Evolutionary conservation across 2,329 filamentous ascomycete species (phyloP).

Genomic region (Aspergillus quadrilineatus): DNA sequence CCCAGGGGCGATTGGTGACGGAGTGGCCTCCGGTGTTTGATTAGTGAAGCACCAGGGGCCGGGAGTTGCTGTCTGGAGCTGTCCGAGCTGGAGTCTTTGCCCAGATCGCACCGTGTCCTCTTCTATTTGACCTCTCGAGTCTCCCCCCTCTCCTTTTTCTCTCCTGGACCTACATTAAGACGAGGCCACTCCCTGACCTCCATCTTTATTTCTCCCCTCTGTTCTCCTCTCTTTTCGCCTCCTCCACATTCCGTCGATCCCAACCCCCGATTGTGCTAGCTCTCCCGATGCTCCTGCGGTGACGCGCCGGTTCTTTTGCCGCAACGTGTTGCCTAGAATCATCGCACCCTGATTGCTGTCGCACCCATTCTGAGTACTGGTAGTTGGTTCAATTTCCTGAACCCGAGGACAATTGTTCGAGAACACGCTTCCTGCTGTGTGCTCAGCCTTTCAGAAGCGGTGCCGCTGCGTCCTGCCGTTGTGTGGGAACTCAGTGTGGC

Average conservation of each 20-base stretch:
- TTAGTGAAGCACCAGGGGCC: constrained; percentile 1
- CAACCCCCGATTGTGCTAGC: constrained; percentile 16
- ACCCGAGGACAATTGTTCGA: background rate
- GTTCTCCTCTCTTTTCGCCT: constrained; percentile 5
- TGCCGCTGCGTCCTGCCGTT: constrained; percentile 4
- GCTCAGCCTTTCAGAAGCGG: background rate
- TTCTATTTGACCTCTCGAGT: constrained; percentile 7
- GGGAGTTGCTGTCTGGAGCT: constrained; percentile 1
- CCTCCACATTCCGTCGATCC: constrained; percentile 11
- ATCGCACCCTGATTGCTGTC: background rate
- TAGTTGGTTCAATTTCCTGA: background rate
- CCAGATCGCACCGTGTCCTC: constrained; percentile 21
- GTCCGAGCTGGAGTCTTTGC: background rate
- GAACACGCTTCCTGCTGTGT: background rate
- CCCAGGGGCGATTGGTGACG: background rate
- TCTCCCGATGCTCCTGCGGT: constrained; percentile 22
- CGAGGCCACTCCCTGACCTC: background rate
- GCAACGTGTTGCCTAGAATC: constrained; percentile 9
- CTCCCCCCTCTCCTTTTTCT: constrained; percentile 9
- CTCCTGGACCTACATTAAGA: constrained; percentile 3
- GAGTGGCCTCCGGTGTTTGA: background rate
- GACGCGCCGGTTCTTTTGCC: constrained; percentile 16
- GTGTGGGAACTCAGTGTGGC: constrained; percentile 13
- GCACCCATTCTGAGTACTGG: background rate
- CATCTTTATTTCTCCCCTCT: background rate